Percentiles rank a stretch among this genome's conserved stretches.
phyloP scores from a whole-genome alignment of 257 asterid species.

The Nicotiana undulata region DNA sequence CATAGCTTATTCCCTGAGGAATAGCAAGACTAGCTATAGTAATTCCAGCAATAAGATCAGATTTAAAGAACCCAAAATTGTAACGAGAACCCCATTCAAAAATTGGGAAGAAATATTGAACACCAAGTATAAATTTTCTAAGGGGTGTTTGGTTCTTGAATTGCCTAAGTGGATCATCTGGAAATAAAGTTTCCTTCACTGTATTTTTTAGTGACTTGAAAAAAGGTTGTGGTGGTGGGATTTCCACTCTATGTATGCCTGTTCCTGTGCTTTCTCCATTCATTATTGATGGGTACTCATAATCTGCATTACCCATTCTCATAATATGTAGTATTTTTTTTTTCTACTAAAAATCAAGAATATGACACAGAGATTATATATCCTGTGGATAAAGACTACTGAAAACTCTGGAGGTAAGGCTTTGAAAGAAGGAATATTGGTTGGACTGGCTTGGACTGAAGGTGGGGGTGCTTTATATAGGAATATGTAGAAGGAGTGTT shows the following conservation, averaged over 20 bases:
- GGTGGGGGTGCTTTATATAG: not conserved
- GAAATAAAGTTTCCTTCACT: constrained; percentile 77
- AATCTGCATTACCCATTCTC: constrained; percentile 53
- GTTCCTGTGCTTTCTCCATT: not conserved
- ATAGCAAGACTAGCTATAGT: constrained; percentile 96
- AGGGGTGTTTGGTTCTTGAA: constrained; percentile 74
- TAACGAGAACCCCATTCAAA: constrained; percentile 83
- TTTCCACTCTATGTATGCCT: constrained; percentile 36
- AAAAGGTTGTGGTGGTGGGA: constrained; percentile 81
- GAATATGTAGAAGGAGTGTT: not conserved
- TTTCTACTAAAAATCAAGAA: not conserved
- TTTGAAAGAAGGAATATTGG: not conserved
- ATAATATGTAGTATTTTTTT: not conserved
- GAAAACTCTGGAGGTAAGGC: not conserved
- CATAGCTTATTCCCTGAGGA: constrained; percentile 98
- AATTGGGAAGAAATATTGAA: constrained; percentile 78
- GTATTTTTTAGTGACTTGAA: constrained; percentile 43
- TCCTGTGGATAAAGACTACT: not conserved
- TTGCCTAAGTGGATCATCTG: constrained; percentile 87
- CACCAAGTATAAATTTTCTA: constrained; percentile 35
- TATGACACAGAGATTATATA: not conserved
- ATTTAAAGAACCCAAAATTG: constrained; percentile 43
- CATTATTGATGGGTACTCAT: constrained; percentile 21
- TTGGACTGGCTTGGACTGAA: not conserved
- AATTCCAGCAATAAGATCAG: constrained; percentile 85